Base-by-base conservation (phyloP, 257 asterid species). In the Solanum chaucha region DNA sequence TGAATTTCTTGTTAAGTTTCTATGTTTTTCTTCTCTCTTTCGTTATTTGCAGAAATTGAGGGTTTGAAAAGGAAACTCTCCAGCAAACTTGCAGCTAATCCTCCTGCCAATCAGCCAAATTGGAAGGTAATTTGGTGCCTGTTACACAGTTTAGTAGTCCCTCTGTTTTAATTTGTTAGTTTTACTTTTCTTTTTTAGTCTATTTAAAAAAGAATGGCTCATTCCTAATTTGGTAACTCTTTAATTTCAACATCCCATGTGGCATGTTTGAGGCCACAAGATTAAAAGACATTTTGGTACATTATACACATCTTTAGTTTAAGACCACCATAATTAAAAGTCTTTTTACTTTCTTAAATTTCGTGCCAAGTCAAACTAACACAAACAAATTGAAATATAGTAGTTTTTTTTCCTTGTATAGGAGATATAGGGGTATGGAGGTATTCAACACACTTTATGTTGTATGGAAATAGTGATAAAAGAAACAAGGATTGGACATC, bases 31-130 rank as follows among this genome's bases (percentile, higher is more conserved):
- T 78, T 78, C 40, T 44, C 5, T 46, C 84, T 78, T 77, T 15
- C 26, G 85, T 67, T 26, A 28, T 84, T 36, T 78, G 40, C 95
- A 97, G 99, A 97, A 89, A 90, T 94, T 36, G 98, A 97, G 32
- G 99, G 98, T 28, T 88, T 97, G 94, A 95, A 93, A 86, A 92
- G 98, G 91, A 97, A 95, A 89, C 98, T 95, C 24, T 95, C 98
- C 5, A 95, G 98, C 94, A 97, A 97, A 91, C 98, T 94, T 86
- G 99, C 98, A 78, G 98, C 94, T 72, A 92, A 91, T 89, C 87
- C 93, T 86, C 90, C 94, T 24, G 87, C 85, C 83, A 91, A 90
- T 82, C 98, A 94, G 91, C 98, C 98, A 82, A 94, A 97, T 88
- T 97, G 99, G 99, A 98, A 97, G 99, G 99, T 97, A 91, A 71